phyloP scores from a whole-genome alignment of 345 rosid genomes.

The Pugionium dolabratum region DNA sequence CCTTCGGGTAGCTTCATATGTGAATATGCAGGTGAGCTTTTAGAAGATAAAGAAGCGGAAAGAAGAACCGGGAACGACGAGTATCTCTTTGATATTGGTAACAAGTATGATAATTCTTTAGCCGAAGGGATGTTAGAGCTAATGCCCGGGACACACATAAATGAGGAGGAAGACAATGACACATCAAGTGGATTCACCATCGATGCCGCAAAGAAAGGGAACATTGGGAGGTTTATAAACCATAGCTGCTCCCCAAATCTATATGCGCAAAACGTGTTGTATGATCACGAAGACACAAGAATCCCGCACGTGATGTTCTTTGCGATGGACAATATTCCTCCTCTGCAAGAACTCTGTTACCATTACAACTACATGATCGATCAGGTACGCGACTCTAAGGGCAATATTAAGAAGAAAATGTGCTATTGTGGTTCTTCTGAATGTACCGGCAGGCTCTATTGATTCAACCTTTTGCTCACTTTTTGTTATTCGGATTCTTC shows the following conservation, averaged over 20 bases:
- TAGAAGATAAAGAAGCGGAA: constrained; percentile 81
- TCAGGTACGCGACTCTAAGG: constrained; percentile 65
- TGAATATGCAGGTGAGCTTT: constrained; percentile 82
- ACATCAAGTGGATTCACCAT: constrained; percentile 57
- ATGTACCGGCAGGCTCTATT: constrained; percentile 81
- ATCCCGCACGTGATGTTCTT: constrained; percentile 90
- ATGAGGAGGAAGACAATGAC: too few species aligned
- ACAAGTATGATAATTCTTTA: constrained; percentile 48
- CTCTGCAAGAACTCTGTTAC: constrained; percentile 81
- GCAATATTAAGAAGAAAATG: constrained; percentile 64
- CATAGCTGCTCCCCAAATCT: constrained; percentile 93
- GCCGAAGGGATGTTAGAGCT: constrained; percentile 53
- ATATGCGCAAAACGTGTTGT: constrained; percentile 84
- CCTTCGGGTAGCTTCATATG: constrained; percentile 86
- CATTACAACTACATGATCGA: constrained; percentile 70
- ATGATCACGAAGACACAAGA: constrained; percentile 70
- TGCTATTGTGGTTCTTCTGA: constrained; percentile 80
- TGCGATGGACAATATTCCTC: constrained; percentile 83
- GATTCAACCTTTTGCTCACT: constrained; percentile 7
- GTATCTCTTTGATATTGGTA: constrained; percentile 85
- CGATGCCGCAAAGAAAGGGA: constrained; percentile 74
- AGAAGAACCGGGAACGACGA: constrained; percentile 72
- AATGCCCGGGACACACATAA: constrained; percentile 44
- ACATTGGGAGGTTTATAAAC: constrained; percentile 83
- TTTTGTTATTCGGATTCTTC: neutral